Conservation (phyloP, 208 protist species). For the Novymonas esmeraldas region DNA sequence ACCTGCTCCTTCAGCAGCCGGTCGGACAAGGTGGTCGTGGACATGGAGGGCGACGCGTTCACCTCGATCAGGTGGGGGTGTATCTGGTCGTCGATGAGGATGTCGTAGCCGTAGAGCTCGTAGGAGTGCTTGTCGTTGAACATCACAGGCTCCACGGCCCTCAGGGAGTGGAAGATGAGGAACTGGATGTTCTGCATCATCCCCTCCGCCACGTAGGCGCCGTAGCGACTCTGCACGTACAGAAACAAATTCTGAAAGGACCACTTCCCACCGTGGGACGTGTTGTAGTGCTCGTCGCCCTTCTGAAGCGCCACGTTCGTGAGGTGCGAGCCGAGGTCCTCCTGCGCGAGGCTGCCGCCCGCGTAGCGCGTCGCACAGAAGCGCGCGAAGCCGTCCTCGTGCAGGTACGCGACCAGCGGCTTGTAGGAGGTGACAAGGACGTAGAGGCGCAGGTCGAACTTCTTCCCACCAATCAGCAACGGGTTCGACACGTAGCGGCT, state of each 20-base stretch:
- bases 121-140: conserved; percentile 97
- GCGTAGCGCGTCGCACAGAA: conserved; percentile 95
- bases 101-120: conserved; percentile 98
- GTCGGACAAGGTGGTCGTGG: conserved; percentile 82
- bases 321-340: conserved; percentile 93
- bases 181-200: conserved; percentile 92
- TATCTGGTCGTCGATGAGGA: conserved; percentile 95
- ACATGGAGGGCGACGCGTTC: conserved; percentile 93
- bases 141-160: conserved; percentile 90
- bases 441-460: conserved; percentile 98
- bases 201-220: conserved; percentile 64
- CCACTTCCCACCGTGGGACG: conserved; percentile 96
- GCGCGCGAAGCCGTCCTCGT: conserved; percentile 92
- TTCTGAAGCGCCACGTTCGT: conserved; percentile 98
- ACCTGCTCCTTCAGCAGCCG: conserved; percentile 87
- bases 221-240: conserved; percentile 82
- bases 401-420: conserved; percentile 93
- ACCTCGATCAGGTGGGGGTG: conserved; percentile 98
- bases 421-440: conserved; percentile 94
- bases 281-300: conserved; percentile 93
- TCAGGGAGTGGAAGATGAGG: conserved; percentile 93
- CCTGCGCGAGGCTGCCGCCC: conserved; percentile 51
- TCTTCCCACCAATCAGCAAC: conserved; percentile 95
- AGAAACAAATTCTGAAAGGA: conserved; percentile 84
- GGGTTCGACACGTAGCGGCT: conserved; percentile 96